phyloP scores from a whole-genome alignment of 164 flowering plant genomes.

The Hamamelis virginiana region DNA sequence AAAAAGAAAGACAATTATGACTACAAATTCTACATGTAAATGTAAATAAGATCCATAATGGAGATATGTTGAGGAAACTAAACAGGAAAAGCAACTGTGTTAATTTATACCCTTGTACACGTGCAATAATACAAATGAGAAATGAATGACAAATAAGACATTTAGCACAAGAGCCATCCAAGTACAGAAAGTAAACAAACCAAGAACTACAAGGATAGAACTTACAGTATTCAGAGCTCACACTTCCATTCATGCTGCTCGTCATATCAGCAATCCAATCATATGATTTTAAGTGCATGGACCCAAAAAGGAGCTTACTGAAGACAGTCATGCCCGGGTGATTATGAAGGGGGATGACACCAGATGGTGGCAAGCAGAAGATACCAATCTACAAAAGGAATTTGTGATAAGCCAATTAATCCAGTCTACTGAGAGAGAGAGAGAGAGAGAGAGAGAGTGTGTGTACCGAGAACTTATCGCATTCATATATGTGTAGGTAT shows the following conservation, averaged over 20 bases:
- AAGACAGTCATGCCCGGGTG: slow-evolving; percentile 93
- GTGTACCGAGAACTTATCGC: slow-evolving; percentile 58
- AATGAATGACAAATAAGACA: neutral
- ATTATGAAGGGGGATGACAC: slow-evolving; percentile 78
- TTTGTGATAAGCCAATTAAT: neutral
- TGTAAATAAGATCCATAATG: too few species aligned
- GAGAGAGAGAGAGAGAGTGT: neutral
- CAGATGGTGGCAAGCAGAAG: slow-evolving; percentile 80
- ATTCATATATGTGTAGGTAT: slow-evolving; percentile 49
- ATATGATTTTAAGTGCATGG: slow-evolving; percentile 80
- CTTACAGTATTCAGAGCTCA: slow-evolving; percentile 23
- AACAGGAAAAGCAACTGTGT: too few species aligned
- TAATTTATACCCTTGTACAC: neutral
- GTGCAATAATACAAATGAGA: neutral
- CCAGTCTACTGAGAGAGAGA: too few species aligned
- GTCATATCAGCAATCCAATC: slow-evolving; percentile 59
- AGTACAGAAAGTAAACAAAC: neutral
- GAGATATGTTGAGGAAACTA: neutral
- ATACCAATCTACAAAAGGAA: slow-evolving; percentile 63
- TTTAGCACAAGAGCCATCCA: neutral
- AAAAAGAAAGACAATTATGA: neutral
- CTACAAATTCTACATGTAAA: too few species aligned
- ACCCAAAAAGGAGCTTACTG: slow-evolving; percentile 82
- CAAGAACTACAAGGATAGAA: slow-evolving; percentile 1
- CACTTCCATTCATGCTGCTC: neutral